A percentile compares a stretch with the other conserved stretches of the same genome.
These are phyloP conservation scores for Aspergillus sojae DNA, from an alignment of 2,329 filamentous ascomycete genomes.

Conservation along the genomic window DNA sequence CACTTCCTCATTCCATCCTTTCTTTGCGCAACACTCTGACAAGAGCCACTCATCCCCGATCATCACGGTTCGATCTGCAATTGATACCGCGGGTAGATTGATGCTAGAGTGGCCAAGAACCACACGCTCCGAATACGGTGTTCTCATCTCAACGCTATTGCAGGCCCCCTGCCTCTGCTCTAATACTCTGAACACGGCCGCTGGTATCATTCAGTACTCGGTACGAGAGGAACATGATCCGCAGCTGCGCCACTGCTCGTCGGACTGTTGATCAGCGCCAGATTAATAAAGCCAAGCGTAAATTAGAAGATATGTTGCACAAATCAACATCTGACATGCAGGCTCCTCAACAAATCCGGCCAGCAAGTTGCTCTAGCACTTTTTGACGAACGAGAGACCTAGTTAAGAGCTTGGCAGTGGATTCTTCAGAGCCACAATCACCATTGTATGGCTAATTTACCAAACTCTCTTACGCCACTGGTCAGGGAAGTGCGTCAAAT, in stretches of 20 bases:
- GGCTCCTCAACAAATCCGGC: neutral
- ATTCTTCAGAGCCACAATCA: neutral
- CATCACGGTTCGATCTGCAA: neutral
- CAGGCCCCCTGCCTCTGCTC: neutral
- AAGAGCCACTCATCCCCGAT: neutral
- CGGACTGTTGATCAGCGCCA: neutral
- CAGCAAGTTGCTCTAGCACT: neutral
- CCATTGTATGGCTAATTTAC: neutral
- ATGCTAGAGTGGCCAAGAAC: neutral
- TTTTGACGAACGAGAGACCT: neutral
- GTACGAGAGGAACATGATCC: neutral
- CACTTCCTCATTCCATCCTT: neutral
- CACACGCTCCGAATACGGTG: neutral
- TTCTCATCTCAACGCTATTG: neutral
- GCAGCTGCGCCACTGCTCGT: conserved; percentile 1
- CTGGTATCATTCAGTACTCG: neutral
- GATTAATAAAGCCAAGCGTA: neutral
- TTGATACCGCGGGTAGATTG: neutral
- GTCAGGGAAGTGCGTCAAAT: too few relatives aligned
- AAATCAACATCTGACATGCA: neutral
- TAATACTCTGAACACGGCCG: too few relatives aligned
- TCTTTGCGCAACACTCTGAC: neutral
- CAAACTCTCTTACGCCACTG: neutral
- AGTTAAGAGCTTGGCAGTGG: neutral
- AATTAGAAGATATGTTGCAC: neutral